Evolutionary conservation across 202 grass and related monocot species (phyloP), one percentile per base, ranked within the genome.

Genomic region (Digitaria exilis): DNA sequence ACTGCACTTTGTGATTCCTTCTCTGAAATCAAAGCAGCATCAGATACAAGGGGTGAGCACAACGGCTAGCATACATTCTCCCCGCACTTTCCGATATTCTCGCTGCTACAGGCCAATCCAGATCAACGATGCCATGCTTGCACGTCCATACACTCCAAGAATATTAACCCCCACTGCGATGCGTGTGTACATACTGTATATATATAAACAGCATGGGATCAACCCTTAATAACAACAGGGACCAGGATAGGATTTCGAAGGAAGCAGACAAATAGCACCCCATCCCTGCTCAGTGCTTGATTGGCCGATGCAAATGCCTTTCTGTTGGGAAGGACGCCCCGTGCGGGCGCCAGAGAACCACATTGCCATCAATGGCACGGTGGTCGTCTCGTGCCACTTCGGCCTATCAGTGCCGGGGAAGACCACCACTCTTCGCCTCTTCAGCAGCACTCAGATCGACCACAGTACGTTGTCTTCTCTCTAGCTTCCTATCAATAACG

Each of bases 371-470:
- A 69, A 80, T 76, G 94, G 90, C 82, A 88, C 82, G 46, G 88
- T 92, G 21, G 90, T 97, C 54, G 79, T 97, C 28, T 18, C 73
- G 76, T 58, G 85, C 58, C 84, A 74, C 52, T 84, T 71, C 2
- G 39, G 88, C 2, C 64, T 78, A 9, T 84, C 84, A 7, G 9
- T 37, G 30, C 86, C 90, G 4, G 86, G 90, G 32, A 80, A 90
- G 74, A 87, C 82, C 46, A 92, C 90, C 74, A 89, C 85, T 11
- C 54, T 97, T 21, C 71, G 88, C 14, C 85, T 97, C 10, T 89
- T 88, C 81, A 97, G 94, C 86, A 71, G 78, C 80, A 89, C 90
- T 15, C 84, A 92, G 72, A 34, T 94, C 7, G 94, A 97, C 73
- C 56, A 46, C 9, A 85, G 92, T 97, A 82, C 48, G 84, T 49